These are phyloP conservation scores for Ganoderma lingzhi DNA, from an alignment of 1,284 basidiomycete genomes.

Conservation along the genomic window DNA sequence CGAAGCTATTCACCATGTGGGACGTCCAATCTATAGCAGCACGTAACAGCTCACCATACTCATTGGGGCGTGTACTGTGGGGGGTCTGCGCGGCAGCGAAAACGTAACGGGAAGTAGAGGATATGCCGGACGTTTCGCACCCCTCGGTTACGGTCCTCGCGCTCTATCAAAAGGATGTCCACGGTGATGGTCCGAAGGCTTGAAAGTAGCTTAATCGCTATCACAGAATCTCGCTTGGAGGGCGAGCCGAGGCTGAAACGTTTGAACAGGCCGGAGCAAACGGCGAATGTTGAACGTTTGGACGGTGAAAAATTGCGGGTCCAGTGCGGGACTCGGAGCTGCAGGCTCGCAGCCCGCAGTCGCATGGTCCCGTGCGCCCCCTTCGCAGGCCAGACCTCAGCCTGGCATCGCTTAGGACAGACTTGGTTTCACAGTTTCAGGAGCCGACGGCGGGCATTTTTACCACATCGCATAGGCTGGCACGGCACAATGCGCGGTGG, in stretches of 20 bases:
- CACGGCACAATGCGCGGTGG: neutral
- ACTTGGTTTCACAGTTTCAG: neutral
- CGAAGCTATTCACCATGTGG: no score
- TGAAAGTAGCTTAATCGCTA: neutral
- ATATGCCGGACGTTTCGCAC: no score
- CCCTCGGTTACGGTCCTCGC: no score
- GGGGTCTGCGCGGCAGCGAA: no score
- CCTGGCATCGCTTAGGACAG: neutral
- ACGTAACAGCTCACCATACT: no score
- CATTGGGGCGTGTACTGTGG: no score
- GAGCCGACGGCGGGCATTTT: slow-evolving; percentile 2
- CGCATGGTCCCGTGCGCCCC: neutral
- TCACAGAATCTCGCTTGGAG: neutral
- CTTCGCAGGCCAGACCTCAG: neutral
- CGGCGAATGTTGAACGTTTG: neutral
- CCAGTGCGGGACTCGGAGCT: neutral
- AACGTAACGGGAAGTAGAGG: no score
- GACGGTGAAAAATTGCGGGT: neutral
- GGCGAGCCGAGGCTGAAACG: neutral
- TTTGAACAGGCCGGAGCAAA: no score
- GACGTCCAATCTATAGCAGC: no score
- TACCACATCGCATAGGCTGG: neutral
- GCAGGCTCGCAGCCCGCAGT: neutral
- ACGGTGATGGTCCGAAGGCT: neutral
- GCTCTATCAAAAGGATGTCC: neutral